phyloP scores from a whole-genome alignment of 768 basidiomycete genomes.

The Termitomyces sp. region DNA sequence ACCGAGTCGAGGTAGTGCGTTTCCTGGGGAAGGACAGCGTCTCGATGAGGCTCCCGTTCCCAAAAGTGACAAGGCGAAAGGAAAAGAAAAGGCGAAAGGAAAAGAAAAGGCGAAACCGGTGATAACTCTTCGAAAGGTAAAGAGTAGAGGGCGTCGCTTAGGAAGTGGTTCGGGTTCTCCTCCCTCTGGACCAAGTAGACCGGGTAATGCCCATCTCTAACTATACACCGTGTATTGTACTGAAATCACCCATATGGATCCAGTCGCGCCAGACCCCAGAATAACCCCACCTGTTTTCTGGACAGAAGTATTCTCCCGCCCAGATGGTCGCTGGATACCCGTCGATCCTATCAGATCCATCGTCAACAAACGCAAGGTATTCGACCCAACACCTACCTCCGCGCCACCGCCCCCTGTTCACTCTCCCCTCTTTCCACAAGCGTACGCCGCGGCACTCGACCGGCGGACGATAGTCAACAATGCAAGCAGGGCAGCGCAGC shows the following conservation, averaged over 20 bases:
- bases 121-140: constrained; percentile 54
- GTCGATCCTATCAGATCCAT: constrained; percentile 83
- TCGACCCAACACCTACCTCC: constrained; percentile 56
- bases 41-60: constrained; percentile 30
- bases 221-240: not conserved
- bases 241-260: not conserved
- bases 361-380: constrained; percentile 75
- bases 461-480: constrained; percentile 20
- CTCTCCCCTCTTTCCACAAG: constrained; percentile 15
- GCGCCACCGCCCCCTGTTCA: constrained; percentile 8
- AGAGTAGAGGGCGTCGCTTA: constrained; percentile 42
- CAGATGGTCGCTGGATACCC: constrained; percentile 88
- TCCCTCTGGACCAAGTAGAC: constrained; percentile 11
- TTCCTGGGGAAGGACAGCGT: constrained; percentile 34
- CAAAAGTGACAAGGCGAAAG: constrained; percentile 46
- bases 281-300: constrained; percentile 85
- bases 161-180: constrained; percentile 22
- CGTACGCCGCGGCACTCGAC: constrained; percentile 14
- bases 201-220: constrained; percentile 16
- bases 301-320: constrained; percentile 94
- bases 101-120: constrained; percentile 51
- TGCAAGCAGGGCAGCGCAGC: constrained; percentile 9
- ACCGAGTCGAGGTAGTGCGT: constrained; percentile 26
- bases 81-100: constrained; percentile 49
- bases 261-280: constrained; percentile 46